phyloP scores from a whole-genome alignment of 2,329 filamentous ascomycete species.

The Pseudopyrenochaeta lycopersici region DNA sequence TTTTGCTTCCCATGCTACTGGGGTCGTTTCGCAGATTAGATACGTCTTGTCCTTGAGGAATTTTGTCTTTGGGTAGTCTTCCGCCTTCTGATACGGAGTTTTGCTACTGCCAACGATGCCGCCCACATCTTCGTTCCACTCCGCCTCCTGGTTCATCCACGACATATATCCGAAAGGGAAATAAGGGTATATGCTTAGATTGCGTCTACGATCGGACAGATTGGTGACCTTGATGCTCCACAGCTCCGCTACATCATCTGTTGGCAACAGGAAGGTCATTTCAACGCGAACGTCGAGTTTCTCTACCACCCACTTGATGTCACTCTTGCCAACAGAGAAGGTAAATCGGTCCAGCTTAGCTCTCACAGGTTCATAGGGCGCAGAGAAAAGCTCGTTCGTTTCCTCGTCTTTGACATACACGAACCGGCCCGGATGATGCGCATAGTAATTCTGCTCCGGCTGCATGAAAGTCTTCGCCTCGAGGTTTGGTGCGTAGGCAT shows the following conservation, averaged over 20 bases:
- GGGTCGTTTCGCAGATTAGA: slow-evolving; percentile 63
- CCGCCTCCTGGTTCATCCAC: slow-evolving; percentile 68
- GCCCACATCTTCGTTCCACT: slow-evolving; percentile 59
- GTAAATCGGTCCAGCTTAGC: slow-evolving; percentile 58
- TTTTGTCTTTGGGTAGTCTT: slow-evolving; percentile 67
- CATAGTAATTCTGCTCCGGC: slow-evolving; percentile 67
- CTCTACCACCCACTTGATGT: slow-evolving; percentile 64
- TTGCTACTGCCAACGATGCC: slow-evolving; percentile 63
- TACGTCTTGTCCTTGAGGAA: slow-evolving; percentile 66
- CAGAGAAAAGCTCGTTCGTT: slow-evolving; percentile 61
- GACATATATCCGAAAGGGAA: slow-evolving; percentile 69
- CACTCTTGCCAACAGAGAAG: slow-evolving; percentile 65
- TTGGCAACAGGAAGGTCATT: slow-evolving; percentile 62
- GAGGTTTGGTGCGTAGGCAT: slow-evolving; percentile 66
- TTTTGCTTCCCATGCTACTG: slow-evolving; percentile 63
- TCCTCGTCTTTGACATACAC: slow-evolving; percentile 68
- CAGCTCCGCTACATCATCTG: slow-evolving; percentile 64
- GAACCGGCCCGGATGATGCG: slow-evolving; percentile 67
- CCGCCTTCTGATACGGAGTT: slow-evolving; percentile 66
- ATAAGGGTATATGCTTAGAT: slow-evolving; percentile 64
- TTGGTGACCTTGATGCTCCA: slow-evolving; percentile 65
- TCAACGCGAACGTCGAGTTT: slow-evolving; percentile 61
- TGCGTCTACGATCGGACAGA: slow-evolving; percentile 55
- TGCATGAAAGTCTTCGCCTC: slow-evolving; percentile 70
- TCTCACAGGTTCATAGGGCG: slow-evolving; percentile 65